These are phyloP conservation scores for Vaccinium myrtillus DNA, from an alignment of 148 eudicot species.

Conservation along the genomic window DNA sequence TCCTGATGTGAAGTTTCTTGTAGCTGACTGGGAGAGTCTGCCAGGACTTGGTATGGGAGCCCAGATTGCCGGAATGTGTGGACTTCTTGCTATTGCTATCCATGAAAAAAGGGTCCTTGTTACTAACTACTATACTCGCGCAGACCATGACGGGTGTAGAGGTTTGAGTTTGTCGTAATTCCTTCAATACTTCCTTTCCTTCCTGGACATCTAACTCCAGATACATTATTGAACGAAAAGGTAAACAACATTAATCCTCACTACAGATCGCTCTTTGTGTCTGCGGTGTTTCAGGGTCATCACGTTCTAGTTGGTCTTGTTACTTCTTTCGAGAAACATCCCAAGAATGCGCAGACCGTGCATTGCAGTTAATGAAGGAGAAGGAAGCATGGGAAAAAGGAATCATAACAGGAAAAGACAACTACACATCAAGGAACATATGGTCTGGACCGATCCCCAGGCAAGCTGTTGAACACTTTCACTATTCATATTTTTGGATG, in stretches of 20 bases:
- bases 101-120: slow-evolving; percentile 76
- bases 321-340: slow-evolving; percentile 92
- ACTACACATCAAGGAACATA: slow-evolving; percentile 61
- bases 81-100: slow-evolving; percentile 79
- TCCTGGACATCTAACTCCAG: neutral
- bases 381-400: slow-evolving; percentile 75
- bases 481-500: neutral
- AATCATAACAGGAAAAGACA: slow-evolving; percentile 51
- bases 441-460: slow-evolving; percentile 76
- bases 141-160: slow-evolving; percentile 89
- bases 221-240: neutral
- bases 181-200: neutral
- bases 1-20: slow-evolving; percentile 67
- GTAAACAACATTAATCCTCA: neutral
- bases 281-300: slow-evolving; percentile 44
- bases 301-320: slow-evolving; percentile 87
- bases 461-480: slow-evolving; percentile 31
- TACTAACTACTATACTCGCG: slow-evolving; percentile 77
- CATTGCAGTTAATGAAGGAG: slow-evolving; percentile 54
- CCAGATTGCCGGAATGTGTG: slow-evolving; percentile 88
- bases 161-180: slow-evolving; percentile 36
- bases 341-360: slow-evolving; percentile 68
- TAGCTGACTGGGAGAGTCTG: slow-evolving; percentile 78
- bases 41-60: slow-evolving; percentile 92
- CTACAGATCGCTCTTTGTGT: neutral